Conservation (phyloP, 768 basidiomycete genomes). For the Mrakia gelida region DNA sequence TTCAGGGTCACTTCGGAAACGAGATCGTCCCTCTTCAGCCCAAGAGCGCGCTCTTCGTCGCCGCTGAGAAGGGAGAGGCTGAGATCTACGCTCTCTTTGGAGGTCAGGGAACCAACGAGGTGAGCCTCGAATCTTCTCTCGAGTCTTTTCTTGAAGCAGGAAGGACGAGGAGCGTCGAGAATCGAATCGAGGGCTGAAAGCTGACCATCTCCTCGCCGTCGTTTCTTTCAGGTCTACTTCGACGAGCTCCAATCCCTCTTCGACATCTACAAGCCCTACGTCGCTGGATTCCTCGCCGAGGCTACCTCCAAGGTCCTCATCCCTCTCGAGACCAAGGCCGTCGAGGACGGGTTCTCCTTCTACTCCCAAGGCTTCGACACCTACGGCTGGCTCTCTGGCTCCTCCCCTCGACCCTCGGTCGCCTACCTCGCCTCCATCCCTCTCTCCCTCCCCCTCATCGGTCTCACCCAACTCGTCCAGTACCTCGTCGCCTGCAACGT, state of each 20-base stretch:
- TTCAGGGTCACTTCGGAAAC: slow-evolving; percentile 55
- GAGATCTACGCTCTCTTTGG: slow-evolving; percentile 87
- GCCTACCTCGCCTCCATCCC: slow-evolving; percentile 89
- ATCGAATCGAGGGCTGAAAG: background rate
- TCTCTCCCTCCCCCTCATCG: slow-evolving; percentile 90
- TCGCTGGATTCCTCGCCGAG: slow-evolving; percentile 62
- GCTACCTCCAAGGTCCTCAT: slow-evolving; percentile 64
- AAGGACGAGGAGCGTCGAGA: background rate
- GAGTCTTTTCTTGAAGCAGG: background rate
- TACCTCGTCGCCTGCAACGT: slow-evolving; percentile 78
- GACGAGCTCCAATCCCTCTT: slow-evolving; percentile 87
- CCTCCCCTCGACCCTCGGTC: slow-evolving; percentile 64
- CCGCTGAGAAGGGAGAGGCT: slow-evolving; percentile 43
- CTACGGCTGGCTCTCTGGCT: slow-evolving; percentile 73
- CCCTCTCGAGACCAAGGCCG: slow-evolving; percentile 62
- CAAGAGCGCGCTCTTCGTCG: slow-evolving; percentile 63
- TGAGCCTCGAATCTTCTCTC: slow-evolving; percentile 33
- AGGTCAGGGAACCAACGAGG: slow-evolving; percentile 94
- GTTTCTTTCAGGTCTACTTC: slow-evolving; percentile 64
- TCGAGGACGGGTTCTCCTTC: slow-evolving; percentile 51
- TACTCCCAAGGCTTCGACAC: slow-evolving; percentile 80
- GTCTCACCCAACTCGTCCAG: slow-evolving; percentile 89
- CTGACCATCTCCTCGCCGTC: background rate
- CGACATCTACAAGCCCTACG: slow-evolving; percentile 85
- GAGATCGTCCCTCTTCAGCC: slow-evolving; percentile 58